A percentile compares a stretch with the other conserved stretches of the same genome.
Conservation (phyloP, 805 yeast genomes). For the Ascoidea asiatica region DNA sequence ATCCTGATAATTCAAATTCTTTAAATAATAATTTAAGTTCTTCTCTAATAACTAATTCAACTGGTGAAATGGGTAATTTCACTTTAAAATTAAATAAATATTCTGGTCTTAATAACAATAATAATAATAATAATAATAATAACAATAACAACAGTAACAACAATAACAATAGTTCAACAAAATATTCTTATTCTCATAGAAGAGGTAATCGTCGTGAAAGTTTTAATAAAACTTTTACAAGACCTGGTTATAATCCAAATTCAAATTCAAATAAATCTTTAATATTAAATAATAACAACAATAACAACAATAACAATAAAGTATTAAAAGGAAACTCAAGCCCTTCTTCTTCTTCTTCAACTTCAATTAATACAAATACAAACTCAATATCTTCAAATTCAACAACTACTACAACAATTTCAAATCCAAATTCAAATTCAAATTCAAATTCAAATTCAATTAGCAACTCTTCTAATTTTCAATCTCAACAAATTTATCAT, state of each 20-base stretch:
- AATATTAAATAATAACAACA: too few relatives aligned
- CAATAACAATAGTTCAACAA: conserved; percentile 11
- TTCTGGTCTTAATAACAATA: conserved; percentile 3
- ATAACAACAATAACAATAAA: too few relatives aligned
- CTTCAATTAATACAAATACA: background rate
- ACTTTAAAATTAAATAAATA: conserved; percentile 1
- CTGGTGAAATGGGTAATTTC: conserved; percentile 12
- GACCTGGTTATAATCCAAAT: background rate
- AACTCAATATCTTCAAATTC: too few relatives aligned
- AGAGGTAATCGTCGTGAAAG: conserved; percentile 6
- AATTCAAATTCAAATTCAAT: too few relatives aligned
- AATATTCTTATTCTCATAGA: conserved; percentile 5
- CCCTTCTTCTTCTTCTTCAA: too few relatives aligned
- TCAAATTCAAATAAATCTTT: background rate
- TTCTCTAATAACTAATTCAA: conserved; percentile 3
- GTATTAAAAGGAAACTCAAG: too few relatives aligned
- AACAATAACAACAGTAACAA: conserved; percentile 8
- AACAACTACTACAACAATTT: too few relatives aligned
- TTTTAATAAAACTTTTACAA: conserved; percentile 1
- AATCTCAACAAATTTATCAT: too few relatives aligned
- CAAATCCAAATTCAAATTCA: too few relatives aligned
- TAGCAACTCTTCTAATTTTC: too few relatives aligned
- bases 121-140: conserved; percentile 6
- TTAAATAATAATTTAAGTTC: background rate
- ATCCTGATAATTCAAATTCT: background rate